A percentile compares a stretch with the other conserved stretches of the same genome.
These are phyloP conservation scores for Thelonectria olida DNA, from an alignment of 2,329 filamentous ascomycete species.

Conservation along the genomic window DNA sequence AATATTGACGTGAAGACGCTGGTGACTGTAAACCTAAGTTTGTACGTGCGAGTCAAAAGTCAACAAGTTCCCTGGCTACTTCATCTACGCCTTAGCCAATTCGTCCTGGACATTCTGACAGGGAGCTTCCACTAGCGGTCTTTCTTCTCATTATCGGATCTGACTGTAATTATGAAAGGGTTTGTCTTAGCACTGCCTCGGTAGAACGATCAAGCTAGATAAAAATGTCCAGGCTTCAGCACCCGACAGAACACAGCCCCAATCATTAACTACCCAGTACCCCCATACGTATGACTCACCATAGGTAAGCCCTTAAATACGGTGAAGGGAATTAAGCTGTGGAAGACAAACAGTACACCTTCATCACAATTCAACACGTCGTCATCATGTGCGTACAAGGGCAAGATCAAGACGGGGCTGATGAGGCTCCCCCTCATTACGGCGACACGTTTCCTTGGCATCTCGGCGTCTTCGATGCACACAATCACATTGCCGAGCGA, in stretches of 20 bases:
- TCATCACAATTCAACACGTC: not conserved
- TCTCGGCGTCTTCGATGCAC: conserved; percentile 45
- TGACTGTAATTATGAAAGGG: no score
- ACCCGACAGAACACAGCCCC: not conserved
- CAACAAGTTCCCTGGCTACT: no score
- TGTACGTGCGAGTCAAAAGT: no score
- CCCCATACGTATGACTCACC: not conserved
- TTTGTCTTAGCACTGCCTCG: no score
- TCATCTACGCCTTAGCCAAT: no score
- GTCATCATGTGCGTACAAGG: conserved; percentile 26
- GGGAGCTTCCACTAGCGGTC: no score
- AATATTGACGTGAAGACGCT: no score
- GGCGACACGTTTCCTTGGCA: conserved; percentile 34
- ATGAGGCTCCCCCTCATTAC: not conserved
- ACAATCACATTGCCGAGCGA: conserved; percentile 36
- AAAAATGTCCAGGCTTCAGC: not conserved
- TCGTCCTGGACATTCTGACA: no score
- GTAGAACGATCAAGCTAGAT: not conserved
- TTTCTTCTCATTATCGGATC: no score
- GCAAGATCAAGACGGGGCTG: not conserved
- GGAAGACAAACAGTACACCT: not conserved
- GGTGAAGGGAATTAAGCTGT: not conserved
- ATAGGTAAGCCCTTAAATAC: not conserved
- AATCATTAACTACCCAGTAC: no score
- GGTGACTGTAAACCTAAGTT: no score